Evolutionary conservation across 2,329 filamentous ascomycete genomes (phyloP), one percentile per base, ranked within the genome.

Genomic region (Sarocladium oryzae): DNA sequence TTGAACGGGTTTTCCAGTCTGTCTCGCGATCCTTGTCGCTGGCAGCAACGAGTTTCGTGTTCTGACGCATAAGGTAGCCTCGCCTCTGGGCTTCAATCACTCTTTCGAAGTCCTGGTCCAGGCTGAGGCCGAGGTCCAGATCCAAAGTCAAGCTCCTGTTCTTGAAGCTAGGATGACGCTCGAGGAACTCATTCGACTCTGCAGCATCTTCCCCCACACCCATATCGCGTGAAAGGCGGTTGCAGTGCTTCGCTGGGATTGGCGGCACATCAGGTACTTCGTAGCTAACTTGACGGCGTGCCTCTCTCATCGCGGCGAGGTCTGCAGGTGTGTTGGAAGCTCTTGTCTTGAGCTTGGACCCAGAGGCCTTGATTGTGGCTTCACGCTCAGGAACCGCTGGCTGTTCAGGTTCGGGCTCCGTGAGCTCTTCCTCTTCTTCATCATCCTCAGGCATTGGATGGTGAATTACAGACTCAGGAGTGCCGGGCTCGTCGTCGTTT

Each of bases 11-110:
- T 21, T 75, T 66, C 66, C 73, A 68, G 57, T 69, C 57, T 68
- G 84, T 63, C 66, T 85, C 74, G 28, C 74, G 70, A 55, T 86
- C 77, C 57, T 86, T 85, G 66, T 89, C 85, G 65, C 85, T 95
- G n/a, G 93, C 93, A 48, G 95, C 84, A 49, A 99, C 89, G 51
- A 99, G 81, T 69, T 97, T 97, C 3, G 92, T 97, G 70, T 97
- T 99, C 62, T 99, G 92, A 62, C 93, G 85, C 92, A 97, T 99
- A 41, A 97, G 78, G 64, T 99, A 99, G 52, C 93, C 93, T 74
- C 95, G 91, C 91, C 97, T 97, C 86, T 96, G 91, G 66, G 85
- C 81, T 72, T 96, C 90, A 61, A 97, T 95, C 52, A 97, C 88
- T 54, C 92, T 82, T 62, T 97, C 90, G 69, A 97, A 96, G 66